Base-by-base conservation (phyloP, 2,329 filamentous ascomycete genomes). In the Cordyceps tenuipes region DNA sequence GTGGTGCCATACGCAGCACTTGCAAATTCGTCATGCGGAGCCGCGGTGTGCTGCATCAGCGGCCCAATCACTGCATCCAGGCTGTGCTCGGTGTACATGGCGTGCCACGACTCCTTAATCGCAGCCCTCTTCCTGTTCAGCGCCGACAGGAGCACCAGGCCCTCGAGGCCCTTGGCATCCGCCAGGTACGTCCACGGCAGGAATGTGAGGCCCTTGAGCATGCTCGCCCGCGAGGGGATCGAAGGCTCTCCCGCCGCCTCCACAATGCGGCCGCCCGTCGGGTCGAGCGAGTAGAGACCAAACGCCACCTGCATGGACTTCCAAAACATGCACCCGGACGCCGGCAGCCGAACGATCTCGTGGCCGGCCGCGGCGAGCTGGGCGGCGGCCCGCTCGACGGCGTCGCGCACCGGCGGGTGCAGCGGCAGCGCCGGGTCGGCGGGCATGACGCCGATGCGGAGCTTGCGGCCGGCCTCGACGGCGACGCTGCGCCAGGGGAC, bases 21-120 rank as follows among this genome's bases (percentile, higher is more conserved):
- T 0, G 77, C 75, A 66, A 77, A 84, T 0, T 71, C 75, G 66
- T 84, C 81, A 65, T 83, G 79, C 19, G 70, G 71, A 0, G 79
- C 75, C 0, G 82, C 80, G 0, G 79, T 82, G 13, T 70, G 75
- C 63, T 80, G 77, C 6, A 79, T 76, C 3, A 75, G 73, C 3
- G 78, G 74, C 57, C 73, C 74, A n/a, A 85, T 56, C 0, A 84
- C 67, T 0, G 76, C 77, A 67, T 84, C 82, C 4, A 84, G 67
- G 8, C 71, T 66, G 19, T 79, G 66, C 19, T 75, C 67, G 1
- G 72, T 67, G 68, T 78, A 75, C 0, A 73, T 47, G 41, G 71
- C 70, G 17, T 77, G 73, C 71, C 75, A 83, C 0, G 62, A 66
- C 19, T 74, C 70, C 5, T 69, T 41, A 77, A 70, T 60, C 23